These are phyloP conservation scores for Ceratobasidium sp. DNA, from an alignment of 1,284 basidiomycete genomes.

Conservation along the genomic window DNA sequence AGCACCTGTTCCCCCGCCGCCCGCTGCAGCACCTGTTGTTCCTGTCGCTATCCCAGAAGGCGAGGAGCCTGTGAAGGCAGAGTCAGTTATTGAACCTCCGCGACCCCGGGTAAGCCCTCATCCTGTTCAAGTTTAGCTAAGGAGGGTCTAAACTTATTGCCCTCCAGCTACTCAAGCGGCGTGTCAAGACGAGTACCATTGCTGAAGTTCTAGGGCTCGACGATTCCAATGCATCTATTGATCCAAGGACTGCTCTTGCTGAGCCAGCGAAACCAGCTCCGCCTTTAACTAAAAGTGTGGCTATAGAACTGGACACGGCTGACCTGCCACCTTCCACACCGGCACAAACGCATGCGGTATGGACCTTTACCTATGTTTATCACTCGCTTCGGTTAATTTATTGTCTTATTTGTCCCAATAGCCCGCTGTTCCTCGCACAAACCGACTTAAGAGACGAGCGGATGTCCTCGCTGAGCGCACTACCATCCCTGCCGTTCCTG, in stretches of 20 bases:
- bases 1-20: neutral
- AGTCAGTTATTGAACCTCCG: neutral
- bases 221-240: conserved; percentile 33
- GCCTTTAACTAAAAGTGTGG: neutral
- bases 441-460: conserved; percentile 38
- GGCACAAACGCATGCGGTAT: neutral
- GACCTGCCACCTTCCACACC: conserved; percentile 10
- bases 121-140: neutral
- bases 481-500: neutral
- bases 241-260: neutral
- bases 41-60: neutral
- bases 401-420: neutral
- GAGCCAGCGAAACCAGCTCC: neutral
- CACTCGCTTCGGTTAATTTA: neutral
- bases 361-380: neutral
- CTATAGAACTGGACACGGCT: neutral
- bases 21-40: neutral
- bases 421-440: conserved; percentile 13
- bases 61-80: conserved; percentile 13
- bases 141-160: neutral
- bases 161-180: conserved; percentile 32
- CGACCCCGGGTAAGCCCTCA: conserved; percentile 12
- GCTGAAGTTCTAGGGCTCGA: conserved; percentile 34
- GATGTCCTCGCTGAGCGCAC: conserved; percentile 34
- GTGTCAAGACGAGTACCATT: conserved; percentile 35